Conservation (phyloP, 2,329 filamentous ascomycete genomes). For the Colletotrichum sidae region DNA sequence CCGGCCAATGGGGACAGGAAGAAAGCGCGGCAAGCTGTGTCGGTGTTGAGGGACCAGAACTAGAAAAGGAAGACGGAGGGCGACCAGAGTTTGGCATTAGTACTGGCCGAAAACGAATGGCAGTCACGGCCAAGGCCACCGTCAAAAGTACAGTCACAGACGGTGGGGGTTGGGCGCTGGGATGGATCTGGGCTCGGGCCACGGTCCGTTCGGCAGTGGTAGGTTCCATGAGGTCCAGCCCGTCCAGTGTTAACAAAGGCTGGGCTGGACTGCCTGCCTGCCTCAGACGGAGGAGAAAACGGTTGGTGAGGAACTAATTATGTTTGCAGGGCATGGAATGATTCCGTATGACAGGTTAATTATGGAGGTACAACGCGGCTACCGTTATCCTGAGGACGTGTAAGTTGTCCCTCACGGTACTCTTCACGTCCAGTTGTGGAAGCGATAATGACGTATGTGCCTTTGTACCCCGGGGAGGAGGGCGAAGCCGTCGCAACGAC, state of each 20-base stretch:
- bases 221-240: slow-evolving; percentile 46
- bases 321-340: slow-evolving; percentile 13
- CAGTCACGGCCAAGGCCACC: slow-evolving; percentile 15
- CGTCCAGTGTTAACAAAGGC: slow-evolving; percentile 46
- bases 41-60: slow-evolving; percentile 13
- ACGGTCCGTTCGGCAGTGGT: slow-evolving; percentile 26
- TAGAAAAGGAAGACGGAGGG: slow-evolving; percentile 4
- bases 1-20: slow-evolving; percentile 22
- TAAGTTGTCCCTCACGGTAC: no score
- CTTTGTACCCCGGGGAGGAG: slow-evolving; percentile 7
- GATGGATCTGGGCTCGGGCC: slow-evolving; percentile 2
- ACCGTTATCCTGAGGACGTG: no score
- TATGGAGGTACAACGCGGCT: no score
- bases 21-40: slow-evolving; percentile 9
- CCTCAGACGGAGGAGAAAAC: no score
- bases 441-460: slow-evolving; percentile 1
- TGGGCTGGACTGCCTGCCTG: no score
- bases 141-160: slow-evolving; percentile 6
- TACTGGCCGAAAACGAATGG: slow-evolving; percentile 29
- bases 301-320: no score
- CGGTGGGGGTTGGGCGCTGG: slow-evolving; percentile 32
- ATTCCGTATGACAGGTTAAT: slow-evolving; percentile 3
- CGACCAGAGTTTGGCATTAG: no score
- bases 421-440: background rate
- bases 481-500: slow-evolving; percentile 31